Conservation (phyloP, 306 rosid species). For the Castanea crenata region DNA sequence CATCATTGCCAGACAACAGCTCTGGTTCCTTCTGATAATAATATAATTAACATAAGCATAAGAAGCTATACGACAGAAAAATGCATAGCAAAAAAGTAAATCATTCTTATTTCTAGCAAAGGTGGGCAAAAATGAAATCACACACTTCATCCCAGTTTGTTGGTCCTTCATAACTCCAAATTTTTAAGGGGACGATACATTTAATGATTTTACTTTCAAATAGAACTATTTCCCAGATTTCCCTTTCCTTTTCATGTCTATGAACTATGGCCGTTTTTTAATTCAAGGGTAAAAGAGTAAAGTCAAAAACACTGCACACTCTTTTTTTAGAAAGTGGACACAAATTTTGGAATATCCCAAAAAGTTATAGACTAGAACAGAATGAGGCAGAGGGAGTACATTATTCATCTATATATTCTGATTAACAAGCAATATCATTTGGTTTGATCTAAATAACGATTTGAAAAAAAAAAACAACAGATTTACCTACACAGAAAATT, state of each 20-base stretch:
- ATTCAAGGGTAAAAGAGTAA: neutral
- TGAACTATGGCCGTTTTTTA: neutral
- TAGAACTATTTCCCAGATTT: neutral
- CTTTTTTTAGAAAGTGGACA: neutral
- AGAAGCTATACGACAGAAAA: neutral
- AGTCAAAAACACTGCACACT: neutral
- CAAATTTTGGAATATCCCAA: neutral
- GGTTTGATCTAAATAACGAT: neutral
- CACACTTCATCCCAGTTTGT: neutral
- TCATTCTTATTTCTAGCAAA: neutral
- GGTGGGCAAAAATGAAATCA: neutral
- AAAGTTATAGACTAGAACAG: neutral
- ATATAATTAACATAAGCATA: slow-evolving; percentile 8
- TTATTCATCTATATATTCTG: neutral
- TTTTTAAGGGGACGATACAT: neutral
- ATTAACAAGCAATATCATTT: neutral
- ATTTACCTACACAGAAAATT: no score
- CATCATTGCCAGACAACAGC: slow-evolving; percentile 86
- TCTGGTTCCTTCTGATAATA: slow-evolving; percentile 86
- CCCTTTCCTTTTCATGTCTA: neutral
- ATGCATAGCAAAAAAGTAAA: neutral
- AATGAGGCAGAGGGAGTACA: neutral
- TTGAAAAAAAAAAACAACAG: no score
- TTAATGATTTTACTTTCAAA: neutral
- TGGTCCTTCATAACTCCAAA: neutral